Base-by-base conservation (phyloP, 2,329 filamentous ascomycete genomes). In the Acephala macrosclerotiorum region DNA sequence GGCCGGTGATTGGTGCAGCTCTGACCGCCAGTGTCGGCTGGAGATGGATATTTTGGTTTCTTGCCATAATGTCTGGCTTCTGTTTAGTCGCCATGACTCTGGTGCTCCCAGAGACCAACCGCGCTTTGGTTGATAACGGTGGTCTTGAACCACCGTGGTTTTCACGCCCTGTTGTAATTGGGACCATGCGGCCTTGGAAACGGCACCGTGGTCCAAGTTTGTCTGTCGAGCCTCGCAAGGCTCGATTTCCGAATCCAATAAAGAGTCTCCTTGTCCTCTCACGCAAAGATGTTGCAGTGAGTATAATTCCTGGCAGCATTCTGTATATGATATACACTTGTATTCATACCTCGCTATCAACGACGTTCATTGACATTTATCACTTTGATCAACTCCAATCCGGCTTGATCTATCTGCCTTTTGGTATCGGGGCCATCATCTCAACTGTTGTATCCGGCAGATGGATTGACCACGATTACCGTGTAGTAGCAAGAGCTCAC, bases 391-490 rank as follows among this genome's bases (percentile, higher is more conserved):
- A 73, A 25, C 63, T 75, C 2, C 61, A 75, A 68, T 61, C 70
- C 6, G 72, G 72, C 2, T 56, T 74, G 5, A 63, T 63, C 18
- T 74, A 73, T 60, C 42, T 73, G 1, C 71, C 71, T 3, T 67
- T 68, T n/a, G 68, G 66, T 16, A 22, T 60, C 22, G 64, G 66
- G 18, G 58, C 38, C 20, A 18, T 22, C 14, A 5, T 67, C 0
- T 47, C 26, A 25, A 16, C 65, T 25, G 47, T 26, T 38, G 18
- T 61, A 11, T 58, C 61, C 18, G 82, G 85, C 12, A 77, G 77
- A n/a, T 61, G 87, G 1, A 78, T 88, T 14, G 86, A 89, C 72
- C 81, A 80, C 75, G 87, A 85, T 70, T 89, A 85, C 71, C 77
- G 80, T 0, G 79, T 83, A 11, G 78, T 82, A 49, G 84, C 85